Base-by-base conservation (phyloP, 441 rosid genomes). In the Gossypium gossypioides region DNA sequence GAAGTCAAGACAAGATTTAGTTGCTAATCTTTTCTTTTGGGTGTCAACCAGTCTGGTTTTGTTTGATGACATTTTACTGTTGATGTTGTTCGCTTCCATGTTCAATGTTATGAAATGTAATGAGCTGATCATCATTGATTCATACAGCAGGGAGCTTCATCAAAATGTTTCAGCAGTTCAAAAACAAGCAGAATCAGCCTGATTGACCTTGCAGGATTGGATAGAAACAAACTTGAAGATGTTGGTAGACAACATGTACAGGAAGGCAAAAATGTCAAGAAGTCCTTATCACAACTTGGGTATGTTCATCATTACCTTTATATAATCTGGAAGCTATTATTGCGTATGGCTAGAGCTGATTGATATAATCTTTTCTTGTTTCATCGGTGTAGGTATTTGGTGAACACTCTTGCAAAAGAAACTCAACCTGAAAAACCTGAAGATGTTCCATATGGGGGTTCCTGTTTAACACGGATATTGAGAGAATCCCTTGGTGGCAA, bases 401-500 rank as follows among this genome's bases (percentile, higher is more conserved):
- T 91, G 61, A 74, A 84, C 69, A 76, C 83, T 71, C 89, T 94
- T 13, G 84, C 85, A 12, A 81, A 83, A 72, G 86, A 78, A 67
- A 75, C 71, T 67, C 83, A 84, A 42, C 80, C 75, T 7, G 84
- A 79, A 77, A 89, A 84, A 34, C 77, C 74, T 13, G 85, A 80
- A 75, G 89, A 75, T 80, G 72, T 75, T 70, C 84, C 82, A 18
- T 86, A 85, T 70, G 75, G 70, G 75, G 80, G 85, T 61, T 91
- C 90, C 4, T 81, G 96, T 74, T 82, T 94, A 75, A 89, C 98
- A 57, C 93, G 84, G 81, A 76, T 91, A 73, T 78, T 91, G 78
- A 85, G 81, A 84, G 97, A 94, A 63, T 83, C 96, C 50, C 88
- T 94, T n/a, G 97, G 98, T 73, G 98, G 98, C 79, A 91, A 91